These are phyloP conservation scores for Russula emetica DNA, from an alignment of 768 basidiomycete genomes.

Conservation along the genomic window DNA sequence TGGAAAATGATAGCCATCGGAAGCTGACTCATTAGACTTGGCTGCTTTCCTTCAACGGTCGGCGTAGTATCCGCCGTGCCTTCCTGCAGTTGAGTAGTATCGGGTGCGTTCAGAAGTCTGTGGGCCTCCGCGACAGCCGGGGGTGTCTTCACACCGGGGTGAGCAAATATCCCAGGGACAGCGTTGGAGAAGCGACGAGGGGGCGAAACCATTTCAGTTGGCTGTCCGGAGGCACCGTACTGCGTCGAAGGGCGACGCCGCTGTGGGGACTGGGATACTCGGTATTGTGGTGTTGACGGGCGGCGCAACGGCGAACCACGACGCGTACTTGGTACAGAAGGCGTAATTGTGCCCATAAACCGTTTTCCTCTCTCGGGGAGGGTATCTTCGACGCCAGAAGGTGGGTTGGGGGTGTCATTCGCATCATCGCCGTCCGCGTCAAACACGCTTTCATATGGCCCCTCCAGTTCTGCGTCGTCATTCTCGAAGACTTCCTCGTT, in stretches of 20 bases:
- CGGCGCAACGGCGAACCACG: slow-evolving; percentile 20
- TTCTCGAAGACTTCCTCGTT: slow-evolving; percentile 73
- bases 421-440: slow-evolving; percentile 35
- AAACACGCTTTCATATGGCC: slow-evolving; percentile 29
- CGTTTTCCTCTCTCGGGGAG: slow-evolving; percentile 12
- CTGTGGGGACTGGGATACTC: slow-evolving; percentile 21
- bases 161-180: slow-evolving; percentile 76
- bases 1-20: slow-evolving; percentile 85
- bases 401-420: slow-evolving; percentile 26
- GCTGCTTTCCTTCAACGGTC: slow-evolving; percentile 49
- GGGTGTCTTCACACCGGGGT: slow-evolving; percentile 77
- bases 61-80: slow-evolving; percentile 38
- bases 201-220: slow-evolving; percentile 38
- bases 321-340: slow-evolving; percentile 21
- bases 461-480: slow-evolving; percentile 41
- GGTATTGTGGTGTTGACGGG: slow-evolving; percentile 27
- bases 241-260: slow-evolving; percentile 22
- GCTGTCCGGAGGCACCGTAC: slow-evolving; percentile 20
- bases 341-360: neutral
- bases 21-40: slow-evolving; percentile 66
- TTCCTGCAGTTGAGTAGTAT: slow-evolving; percentile 39
- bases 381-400: neutral
- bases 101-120: slow-evolving; percentile 41
- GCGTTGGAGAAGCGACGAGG: slow-evolving; percentile 52
- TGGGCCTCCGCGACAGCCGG: slow-evolving; percentile 73